A percentile compares a stretch with the other conserved stretches of the same genome.
phyloP scores from a whole-genome alignment of 352 stramenopile genomes.

The Phytophthora sansomeana region DNA sequence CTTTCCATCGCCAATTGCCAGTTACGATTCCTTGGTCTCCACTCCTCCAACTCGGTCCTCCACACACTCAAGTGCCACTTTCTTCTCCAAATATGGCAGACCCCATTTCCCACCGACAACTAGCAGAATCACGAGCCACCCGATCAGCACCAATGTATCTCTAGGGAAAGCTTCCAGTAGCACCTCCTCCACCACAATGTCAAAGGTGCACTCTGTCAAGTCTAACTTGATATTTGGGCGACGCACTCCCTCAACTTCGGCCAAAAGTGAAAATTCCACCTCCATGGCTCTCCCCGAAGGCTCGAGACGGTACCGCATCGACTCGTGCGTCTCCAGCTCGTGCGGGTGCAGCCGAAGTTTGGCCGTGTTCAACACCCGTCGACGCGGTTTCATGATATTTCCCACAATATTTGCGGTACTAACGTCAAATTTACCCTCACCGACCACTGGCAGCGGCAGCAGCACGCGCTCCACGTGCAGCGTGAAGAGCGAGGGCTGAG shows the following conservation, averaged over 20 bases:
- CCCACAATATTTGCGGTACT: slow-evolving; percentile 19
- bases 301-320: slow-evolving; percentile 42
- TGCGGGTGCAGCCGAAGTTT: slow-evolving; percentile 66
- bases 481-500: slow-evolving; percentile 60
- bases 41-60: slow-evolving; percentile 38
- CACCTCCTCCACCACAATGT: slow-evolving; percentile 81
- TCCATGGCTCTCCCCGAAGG: slow-evolving; percentile 22
- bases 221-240: slow-evolving; percentile 37
- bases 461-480: slow-evolving; percentile 58
- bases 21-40: slow-evolving; percentile 40
- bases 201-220: slow-evolving; percentile 64
- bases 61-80: slow-evolving; percentile 53
- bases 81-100: slow-evolving; percentile 60
- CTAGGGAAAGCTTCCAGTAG: slow-evolving; percentile 60
- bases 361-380: slow-evolving; percentile 66
- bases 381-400: slow-evolving; percentile 38
- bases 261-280: slow-evolving; percentile 58
- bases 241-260: slow-evolving; percentile 61
- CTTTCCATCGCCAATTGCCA: too few species aligned
- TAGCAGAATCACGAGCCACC: slow-evolving; percentile 60
- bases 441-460: slow-evolving; percentile 24
- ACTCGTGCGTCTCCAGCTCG: slow-evolving; percentile 46
- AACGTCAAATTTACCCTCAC: slow-evolving; percentile 18
- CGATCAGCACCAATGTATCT: slow-evolving; percentile 62
- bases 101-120: slow-evolving; percentile 42